A percentile compares a stretch with the other conserved stretches of the same genome.
Evolutionary conservation across 2,329 filamentous ascomycete genomes (phyloP).

Genomic region (Stagonosporopsis rhizophila): DNA sequence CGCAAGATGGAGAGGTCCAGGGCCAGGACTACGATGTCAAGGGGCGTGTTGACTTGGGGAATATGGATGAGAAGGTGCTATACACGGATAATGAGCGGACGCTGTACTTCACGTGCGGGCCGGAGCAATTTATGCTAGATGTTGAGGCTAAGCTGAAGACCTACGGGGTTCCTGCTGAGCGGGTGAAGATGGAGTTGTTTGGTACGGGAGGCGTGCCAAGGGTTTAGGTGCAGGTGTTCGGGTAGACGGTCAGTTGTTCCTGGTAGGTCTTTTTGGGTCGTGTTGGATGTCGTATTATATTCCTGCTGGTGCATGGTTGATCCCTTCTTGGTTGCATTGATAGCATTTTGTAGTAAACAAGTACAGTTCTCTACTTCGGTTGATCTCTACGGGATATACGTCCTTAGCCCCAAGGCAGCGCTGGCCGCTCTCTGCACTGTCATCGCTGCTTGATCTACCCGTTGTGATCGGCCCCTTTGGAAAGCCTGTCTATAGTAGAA

Average conservation of each 20-base stretch:
- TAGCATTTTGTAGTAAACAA: background rate
- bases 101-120: slow-evolving; percentile 77
- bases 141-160: slow-evolving; percentile 60
- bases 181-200: slow-evolving; percentile 73
- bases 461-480: background rate
- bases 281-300: background rate
- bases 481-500: background rate
- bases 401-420: background rate
- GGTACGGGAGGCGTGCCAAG: slow-evolving; percentile 48
- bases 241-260: slow-evolving; percentile 2
- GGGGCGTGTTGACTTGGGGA: slow-evolving; percentile 66
- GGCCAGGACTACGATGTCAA: slow-evolving; percentile 67
- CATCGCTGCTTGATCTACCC: background rate
- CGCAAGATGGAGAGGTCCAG: slow-evolving; percentile 52
- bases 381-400: background rate
- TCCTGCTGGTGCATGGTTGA: background rate
- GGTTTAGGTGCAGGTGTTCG: slow-evolving; percentile 21
- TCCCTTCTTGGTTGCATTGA: background rate
- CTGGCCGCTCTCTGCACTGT: background rate
- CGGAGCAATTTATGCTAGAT: slow-evolving; percentile 72
- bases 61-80: slow-evolving; percentile 63
- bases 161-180: slow-evolving; percentile 64
- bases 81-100: slow-evolving; percentile 62
- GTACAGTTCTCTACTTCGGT: background rate
- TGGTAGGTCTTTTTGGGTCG: slow-evolving; percentile 1